Percentiles rank a stretch among this genome's conserved stretches.
Conservation (phyloP, 257 asterid genomes). For the Mentha longifolia region DNA sequence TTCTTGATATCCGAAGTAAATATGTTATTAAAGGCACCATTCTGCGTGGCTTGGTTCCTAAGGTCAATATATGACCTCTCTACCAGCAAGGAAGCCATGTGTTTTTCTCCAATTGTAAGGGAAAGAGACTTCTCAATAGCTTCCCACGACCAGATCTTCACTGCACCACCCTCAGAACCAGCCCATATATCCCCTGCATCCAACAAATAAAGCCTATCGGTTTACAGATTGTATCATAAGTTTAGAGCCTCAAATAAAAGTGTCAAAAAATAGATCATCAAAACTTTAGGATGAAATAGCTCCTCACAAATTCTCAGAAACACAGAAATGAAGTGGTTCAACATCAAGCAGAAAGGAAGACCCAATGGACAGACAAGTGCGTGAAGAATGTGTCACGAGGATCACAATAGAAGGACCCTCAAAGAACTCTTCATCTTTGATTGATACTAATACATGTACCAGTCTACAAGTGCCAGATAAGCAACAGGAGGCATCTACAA, state of each 20-base stretch:
- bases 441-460: not conserved
- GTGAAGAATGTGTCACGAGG: conserved; percentile 8
- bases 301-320: not conserved
- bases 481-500: not conserved
- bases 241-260: conserved; percentile 14
- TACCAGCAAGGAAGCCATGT: conserved; percentile 77
- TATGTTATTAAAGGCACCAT: conserved; percentile 64
- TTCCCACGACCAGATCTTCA: conserved; percentile 98
- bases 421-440: not conserved
- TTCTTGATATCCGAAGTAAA: conserved; percentile 81
- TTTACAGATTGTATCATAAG: conserved; percentile 14
- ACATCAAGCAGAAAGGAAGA: conserved; percentile 14
- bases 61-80: conserved; percentile 91
- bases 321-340: conserved; percentile 24
- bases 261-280: conserved; percentile 8
- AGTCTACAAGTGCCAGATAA: conserved; percentile 3
- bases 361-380: not conserved
- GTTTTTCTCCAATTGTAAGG: conserved; percentile 69
- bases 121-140: conserved; percentile 81
- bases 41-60: conserved; percentile 66
- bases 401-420: conserved; percentile 16
- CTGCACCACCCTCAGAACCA: conserved; percentile 89
- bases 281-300: conserved; percentile 30
- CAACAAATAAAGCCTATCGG: conserved; percentile 34
- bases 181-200: conserved; percentile 93